Percentiles rank a stretch among this genome's conserved stretches.
These are phyloP conservation scores for Sungouiella thailandica DNA, from an alignment of 805 yeast species.

Conservation along the genomic window DNA sequence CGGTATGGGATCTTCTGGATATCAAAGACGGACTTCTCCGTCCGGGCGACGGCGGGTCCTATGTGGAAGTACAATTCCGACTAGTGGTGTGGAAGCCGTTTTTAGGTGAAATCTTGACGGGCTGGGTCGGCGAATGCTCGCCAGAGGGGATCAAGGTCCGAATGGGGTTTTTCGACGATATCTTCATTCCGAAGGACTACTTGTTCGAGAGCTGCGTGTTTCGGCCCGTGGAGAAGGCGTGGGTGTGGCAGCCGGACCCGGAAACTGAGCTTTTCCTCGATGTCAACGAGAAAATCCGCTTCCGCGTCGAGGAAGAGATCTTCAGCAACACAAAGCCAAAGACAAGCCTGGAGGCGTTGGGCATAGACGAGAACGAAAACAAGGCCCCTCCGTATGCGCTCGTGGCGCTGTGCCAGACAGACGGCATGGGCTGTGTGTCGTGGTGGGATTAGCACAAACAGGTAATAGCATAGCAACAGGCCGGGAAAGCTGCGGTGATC, in stretches of 20 bases:
- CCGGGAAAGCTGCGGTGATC: too few species aligned
- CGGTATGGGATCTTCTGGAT: conserved; percentile 78
- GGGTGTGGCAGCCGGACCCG: conserved; percentile 87
- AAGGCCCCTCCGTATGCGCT: conserved; percentile 78
- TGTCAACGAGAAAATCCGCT: conserved; percentile 84
- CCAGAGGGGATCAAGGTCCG: conserved; percentile 82
- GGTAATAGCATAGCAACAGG: background rate
- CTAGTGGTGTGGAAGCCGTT: conserved; percentile 87
- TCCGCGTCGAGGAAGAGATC: conserved; percentile 84
- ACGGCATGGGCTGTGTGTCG: conserved; percentile 92
- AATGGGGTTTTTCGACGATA: conserved; percentile 87
- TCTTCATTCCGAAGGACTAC: conserved; percentile 78
- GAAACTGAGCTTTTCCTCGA: conserved; percentile 79
- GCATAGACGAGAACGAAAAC: conserved; percentile 30
- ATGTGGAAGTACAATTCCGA: conserved; percentile 68
- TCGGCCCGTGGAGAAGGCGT: conserved; percentile 75
- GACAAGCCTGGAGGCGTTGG: conserved; percentile 51
- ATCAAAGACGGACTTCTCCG: conserved; percentile 84
- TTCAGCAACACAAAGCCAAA: conserved; percentile 81
- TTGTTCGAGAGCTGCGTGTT: conserved; percentile 74
- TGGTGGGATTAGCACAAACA: conserved; percentile 94
- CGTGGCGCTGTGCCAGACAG: conserved; percentile 87
- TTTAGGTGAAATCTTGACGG: conserved; percentile 86
- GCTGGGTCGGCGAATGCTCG: conserved; percentile 88
- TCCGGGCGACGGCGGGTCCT: conserved; percentile 94